Percentiles rank a stretch among this genome's conserved stretches.
These are phyloP conservation scores for Cucumis cinereus DNA, from an alignment of 306 rosid species.

Conservation along the genomic window DNA sequence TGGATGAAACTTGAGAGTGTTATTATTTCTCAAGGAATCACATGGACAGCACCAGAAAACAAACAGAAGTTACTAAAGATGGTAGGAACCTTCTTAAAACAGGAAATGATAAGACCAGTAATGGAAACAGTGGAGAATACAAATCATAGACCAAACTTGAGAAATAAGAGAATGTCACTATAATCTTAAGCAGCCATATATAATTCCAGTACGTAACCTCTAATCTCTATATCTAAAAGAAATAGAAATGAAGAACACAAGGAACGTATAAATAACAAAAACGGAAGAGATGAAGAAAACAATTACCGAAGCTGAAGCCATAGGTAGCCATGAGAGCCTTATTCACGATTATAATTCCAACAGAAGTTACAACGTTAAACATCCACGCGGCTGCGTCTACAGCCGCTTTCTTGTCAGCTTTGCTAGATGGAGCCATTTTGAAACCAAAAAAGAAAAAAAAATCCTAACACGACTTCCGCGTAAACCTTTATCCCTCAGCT, in stretches of 20 bases:
- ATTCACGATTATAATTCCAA: conserved; percentile 76
- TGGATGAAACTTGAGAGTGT: not conserved
- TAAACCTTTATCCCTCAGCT: conserved; percentile 21
- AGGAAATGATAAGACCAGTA: not conserved
- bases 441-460: not conserved
- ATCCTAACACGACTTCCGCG: not conserved
- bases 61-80: not conserved
- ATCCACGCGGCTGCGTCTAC: conserved; percentile 77
- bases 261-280: not conserved
- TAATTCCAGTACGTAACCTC: not conserved
- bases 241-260: not conserved
- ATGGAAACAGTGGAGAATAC: not conserved
- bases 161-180: not conserved
- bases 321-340: conserved; percentile 84
- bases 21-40: not conserved
- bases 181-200: not conserved
- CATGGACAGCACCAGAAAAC: not conserved
- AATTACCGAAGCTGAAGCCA: conserved; percentile 79
- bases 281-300: not conserved
- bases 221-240: not conserved
- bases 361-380: conserved; percentile 88
- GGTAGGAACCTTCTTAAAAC: not conserved
- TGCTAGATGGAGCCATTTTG: conserved; percentile 47
- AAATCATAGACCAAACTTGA: not conserved
- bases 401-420: conserved; percentile 68